Percentiles rank a stretch among this genome's conserved stretches.
Conservation (phyloP, 108 stramenopile species). For the Schizochytrium sp. region DNA sequence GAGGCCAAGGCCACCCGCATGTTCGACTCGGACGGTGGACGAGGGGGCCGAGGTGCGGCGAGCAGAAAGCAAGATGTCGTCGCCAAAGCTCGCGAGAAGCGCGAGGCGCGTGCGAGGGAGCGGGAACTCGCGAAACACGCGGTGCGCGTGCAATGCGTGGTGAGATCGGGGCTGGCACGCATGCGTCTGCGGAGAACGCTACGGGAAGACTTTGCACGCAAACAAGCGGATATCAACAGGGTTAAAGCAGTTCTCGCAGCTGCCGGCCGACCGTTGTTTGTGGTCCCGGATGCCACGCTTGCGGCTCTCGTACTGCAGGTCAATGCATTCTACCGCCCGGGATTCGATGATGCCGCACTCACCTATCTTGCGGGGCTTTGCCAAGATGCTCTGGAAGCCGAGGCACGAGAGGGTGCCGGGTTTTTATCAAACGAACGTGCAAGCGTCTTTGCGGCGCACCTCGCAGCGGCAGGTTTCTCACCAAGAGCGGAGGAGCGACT, state of each 20-base stretch:
- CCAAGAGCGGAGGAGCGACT: neutral
- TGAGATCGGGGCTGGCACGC: neutral
- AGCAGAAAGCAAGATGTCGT: no score
- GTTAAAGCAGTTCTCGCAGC: neutral
- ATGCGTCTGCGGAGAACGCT: neutral
- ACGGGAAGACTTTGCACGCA: neutral
- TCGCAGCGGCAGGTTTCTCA: neutral
- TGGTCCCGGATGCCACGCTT: neutral
- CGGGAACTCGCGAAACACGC: neutral
- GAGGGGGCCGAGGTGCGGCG: no score
- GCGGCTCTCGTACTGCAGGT: neutral
- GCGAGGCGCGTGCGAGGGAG: neutral
- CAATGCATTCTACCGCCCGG: neutral
- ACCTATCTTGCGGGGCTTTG: neutral
- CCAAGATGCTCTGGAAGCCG: neutral
- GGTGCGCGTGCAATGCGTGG: neutral
- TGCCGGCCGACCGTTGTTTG: neutral
- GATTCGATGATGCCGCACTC: neutral
- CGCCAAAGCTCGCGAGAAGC: no score
- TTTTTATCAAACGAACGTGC: neutral
- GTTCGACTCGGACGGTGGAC: no score
- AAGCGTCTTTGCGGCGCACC: neutral
- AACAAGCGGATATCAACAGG: neutral
- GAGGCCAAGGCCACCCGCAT: no score
- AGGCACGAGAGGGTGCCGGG: neutral